Base-by-base conservation (phyloP, 2,329 filamentous ascomycete species). In the Hypocrella siamensis region DNA sequence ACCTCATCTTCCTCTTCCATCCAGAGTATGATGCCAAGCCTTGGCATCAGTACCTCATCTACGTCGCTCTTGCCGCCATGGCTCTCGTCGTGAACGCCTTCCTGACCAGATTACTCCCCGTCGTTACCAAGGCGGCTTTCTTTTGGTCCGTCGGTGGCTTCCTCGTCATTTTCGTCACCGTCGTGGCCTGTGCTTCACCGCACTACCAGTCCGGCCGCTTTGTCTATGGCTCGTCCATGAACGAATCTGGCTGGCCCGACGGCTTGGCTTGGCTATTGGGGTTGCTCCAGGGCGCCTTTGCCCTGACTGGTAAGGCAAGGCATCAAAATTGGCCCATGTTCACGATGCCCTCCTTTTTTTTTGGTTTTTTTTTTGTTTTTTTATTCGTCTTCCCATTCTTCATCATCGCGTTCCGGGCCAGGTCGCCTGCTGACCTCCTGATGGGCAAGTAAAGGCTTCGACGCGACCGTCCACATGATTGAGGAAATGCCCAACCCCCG, bases 31-130 rank as follows among this genome's bases (percentile, higher is more conserved):
- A 61, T 16, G 37, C 67, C 2, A 51, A 76, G 44, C 45, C 68
- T 4, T 83, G 77, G 74, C 77, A 84, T 42, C 73, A 80, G 40
- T 83, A 83, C 49, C 56, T 82, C 18, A 75, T 83, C 30, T 83
- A 82, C 49, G 63, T 79, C 28, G 75, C 52, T 6, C 76, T 74
- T 46, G 75, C 70, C 5, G 35, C 73, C 16, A 51, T 67, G 12
- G 72, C 72, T 3, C 70, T 81, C 36, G 34, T 68, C 30, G 56
- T 81, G 49, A 83, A 83, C 39, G 67, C 71, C 2, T 77, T 81
- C 40, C 57, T 66, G n/a, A 53, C 46, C 1, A 41, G 46, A 3
- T 44, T 74, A 4, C 58, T 84, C 4, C 77, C 78, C 0, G 60
- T 65, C 10, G 59, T 83, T 41, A 83, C 75, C 46, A 74, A 79